Percentiles rank a stretch among this genome's conserved stretches.
Conservation (phyloP, 1,284 basidiomycete species). For the Meripilus lineatus region DNA sequence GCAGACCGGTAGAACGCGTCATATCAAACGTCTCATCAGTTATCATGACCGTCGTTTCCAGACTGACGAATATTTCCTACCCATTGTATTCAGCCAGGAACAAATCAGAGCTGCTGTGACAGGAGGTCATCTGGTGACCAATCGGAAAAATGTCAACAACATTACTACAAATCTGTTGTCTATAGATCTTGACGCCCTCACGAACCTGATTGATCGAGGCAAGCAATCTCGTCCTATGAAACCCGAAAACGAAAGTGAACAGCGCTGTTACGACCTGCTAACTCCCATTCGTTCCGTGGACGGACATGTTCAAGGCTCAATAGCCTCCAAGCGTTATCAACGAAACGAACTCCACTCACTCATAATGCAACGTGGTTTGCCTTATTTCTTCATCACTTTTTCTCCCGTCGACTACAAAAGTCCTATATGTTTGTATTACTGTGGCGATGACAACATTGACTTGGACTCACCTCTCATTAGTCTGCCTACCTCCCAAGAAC, state of each 20-base stretch:
- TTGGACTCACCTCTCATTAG: conserved; percentile 10
- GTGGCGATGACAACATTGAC: conserved; percentile 19
- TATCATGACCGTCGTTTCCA: conserved; percentile 37
- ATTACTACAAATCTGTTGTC: conserved; percentile 22
- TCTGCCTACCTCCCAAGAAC: conserved; percentile 8
- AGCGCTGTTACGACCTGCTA: conserved; percentile 29
- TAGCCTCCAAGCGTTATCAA: conserved; percentile 22
- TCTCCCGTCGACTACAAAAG: conserved; percentile 27
- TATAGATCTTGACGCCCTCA: conserved; percentile 22
- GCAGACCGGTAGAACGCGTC: conserved; percentile 9
- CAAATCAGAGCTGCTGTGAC: conserved; percentile 27
- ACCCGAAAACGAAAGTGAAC: conserved; percentile 27
- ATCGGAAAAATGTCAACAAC: conserved; percentile 21
- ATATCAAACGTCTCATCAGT: conserved; percentile 26
- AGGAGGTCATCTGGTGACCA: conserved; percentile 25
- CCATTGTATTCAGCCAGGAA: conserved; percentile 36
- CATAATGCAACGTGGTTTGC: conserved; percentile 27
- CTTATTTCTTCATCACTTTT: conserved; percentile 34
- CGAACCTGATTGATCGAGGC: conserved; percentile 18
- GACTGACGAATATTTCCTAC: conserved; percentile 27
- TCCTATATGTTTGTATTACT: conserved; percentile 30
- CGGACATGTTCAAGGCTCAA: conserved; percentile 27
- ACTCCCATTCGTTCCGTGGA: conserved; percentile 30
- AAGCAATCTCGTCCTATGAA: conserved; percentile 16
- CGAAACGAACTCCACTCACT: conserved; percentile 35